phyloP scores from a whole-genome alignment of 1,139 yeast species.

The Hanseniaspora sp. region DNA sequence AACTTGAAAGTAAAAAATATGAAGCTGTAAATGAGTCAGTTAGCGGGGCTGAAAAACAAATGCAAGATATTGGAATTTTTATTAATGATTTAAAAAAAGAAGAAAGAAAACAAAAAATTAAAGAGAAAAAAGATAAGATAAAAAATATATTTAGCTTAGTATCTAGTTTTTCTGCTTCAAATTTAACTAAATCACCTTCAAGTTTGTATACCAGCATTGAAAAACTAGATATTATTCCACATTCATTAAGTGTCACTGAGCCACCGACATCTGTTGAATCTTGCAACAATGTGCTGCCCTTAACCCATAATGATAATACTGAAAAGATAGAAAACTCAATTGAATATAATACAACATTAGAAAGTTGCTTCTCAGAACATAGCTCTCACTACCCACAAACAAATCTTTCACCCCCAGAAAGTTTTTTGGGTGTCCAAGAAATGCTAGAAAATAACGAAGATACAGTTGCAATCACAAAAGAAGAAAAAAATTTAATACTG shows the following conservation, averaged over 20 bases:
- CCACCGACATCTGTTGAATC: background rate
- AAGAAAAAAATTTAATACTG: background rate
- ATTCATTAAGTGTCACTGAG: background rate
- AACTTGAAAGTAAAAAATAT: background rate
- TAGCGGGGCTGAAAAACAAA: background rate
- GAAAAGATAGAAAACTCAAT: background rate
- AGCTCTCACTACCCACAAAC: background rate
- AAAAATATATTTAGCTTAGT: background rate
- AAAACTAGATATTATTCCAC: background rate
- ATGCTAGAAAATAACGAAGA: background rate
- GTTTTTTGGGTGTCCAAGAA: background rate
- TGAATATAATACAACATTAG: no score
- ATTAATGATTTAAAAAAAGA: background rate
- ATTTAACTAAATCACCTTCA: background rate
- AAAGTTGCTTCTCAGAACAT: background rate
- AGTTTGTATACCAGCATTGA: background rate
- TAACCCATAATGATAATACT: no score
- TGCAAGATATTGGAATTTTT: background rate
- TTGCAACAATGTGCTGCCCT: no score
- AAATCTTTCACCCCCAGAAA: conserved; percentile 2
- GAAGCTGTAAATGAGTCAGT: background rate
- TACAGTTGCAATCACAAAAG: background rate
- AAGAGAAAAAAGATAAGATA: background rate
- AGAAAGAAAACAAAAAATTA: background rate
- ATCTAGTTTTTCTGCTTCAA: background rate